phyloP scores from a whole-genome alignment of 805 yeast species.

The Wickerhamiella hasegawae region DNA sequence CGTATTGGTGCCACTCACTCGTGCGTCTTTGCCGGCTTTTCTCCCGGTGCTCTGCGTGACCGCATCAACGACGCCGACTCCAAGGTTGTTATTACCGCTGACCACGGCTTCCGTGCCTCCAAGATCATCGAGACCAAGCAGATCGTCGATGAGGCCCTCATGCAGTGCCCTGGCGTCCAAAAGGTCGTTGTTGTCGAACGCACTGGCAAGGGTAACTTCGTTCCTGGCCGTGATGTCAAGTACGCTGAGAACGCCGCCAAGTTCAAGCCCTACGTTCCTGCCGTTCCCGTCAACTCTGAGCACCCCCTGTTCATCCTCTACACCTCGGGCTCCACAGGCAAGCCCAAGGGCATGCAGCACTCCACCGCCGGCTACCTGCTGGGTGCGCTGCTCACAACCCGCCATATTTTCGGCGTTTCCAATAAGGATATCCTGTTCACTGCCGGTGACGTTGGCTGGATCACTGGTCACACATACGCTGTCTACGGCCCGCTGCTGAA shows the following conservation, averaged over 20 bases:
- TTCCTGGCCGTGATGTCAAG: constrained; percentile 74
- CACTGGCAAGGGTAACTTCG: constrained; percentile 68
- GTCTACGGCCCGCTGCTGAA: constrained; percentile 80
- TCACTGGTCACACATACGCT: constrained; percentile 94
- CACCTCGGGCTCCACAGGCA: constrained; percentile 96
- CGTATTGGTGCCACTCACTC: constrained; percentile 94
- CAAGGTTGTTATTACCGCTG: constrained; percentile 78
- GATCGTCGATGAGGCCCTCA: constrained; percentile 88
- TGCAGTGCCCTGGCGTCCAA: constrained; percentile 49
- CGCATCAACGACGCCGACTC: constrained; percentile 80
- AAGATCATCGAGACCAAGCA: constrained; percentile 82
- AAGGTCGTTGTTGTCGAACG: constrained; percentile 80
- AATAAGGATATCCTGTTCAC: constrained; percentile 79
- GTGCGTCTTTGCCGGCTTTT: constrained; percentile 92
- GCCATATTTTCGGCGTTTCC: constrained; percentile 86
- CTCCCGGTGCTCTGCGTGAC: constrained; percentile 82
- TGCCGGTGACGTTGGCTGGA: constrained; percentile 99
- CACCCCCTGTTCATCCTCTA: constrained; percentile 91
- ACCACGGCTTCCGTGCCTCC: constrained; percentile 81
- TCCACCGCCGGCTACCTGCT: constrained; percentile 86
- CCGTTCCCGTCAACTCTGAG: constrained; percentile 74
- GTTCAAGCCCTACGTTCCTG: constrained; percentile 74
- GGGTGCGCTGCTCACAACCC: constrained; percentile 83
- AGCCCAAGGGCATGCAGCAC: constrained; percentile 97
- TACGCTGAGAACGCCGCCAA: constrained; percentile 84